phyloP scores from a whole-genome alignment of 2,329 filamentous ascomycete genomes.

The Diatrype stigma region DNA sequence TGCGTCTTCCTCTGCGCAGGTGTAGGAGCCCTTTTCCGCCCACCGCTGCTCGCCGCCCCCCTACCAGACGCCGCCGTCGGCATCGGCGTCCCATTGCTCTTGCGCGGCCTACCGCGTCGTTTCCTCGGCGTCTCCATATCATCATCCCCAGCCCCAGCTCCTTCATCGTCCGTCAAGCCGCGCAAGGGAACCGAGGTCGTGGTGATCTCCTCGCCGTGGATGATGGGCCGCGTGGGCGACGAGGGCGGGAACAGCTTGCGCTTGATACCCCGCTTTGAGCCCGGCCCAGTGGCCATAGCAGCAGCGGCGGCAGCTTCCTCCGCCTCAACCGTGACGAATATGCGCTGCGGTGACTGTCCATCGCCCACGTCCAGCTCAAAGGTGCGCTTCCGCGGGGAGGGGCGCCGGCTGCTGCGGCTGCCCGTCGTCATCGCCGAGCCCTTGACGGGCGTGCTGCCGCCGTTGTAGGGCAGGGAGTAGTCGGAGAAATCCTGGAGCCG shows the following conservation, averaged over 20 bases:
- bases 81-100: conserved; percentile 50
- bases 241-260: conserved; percentile 32
- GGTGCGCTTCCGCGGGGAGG: conserved; percentile 52
- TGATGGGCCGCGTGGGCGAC: conserved; percentile 34
- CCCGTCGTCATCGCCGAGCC: conserved; percentile 26
- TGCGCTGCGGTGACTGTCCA: conserved; percentile 44
- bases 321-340: conserved; percentile 54
- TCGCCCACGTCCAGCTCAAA: conserved; percentile 55
- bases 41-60: conserved; percentile 44
- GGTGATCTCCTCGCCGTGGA: conserved; percentile 35
- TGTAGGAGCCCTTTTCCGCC: conserved; percentile 27
- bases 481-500: conserved; percentile 28
- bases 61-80: conserved; percentile 41
- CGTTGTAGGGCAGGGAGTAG: conserved; percentile 35
- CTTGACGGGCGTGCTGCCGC: conserved; percentile 39
- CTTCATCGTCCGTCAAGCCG: conserved; percentile 39
- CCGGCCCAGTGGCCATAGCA: neutral
- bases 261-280: conserved; percentile 23
- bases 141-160: conserved; percentile 13
- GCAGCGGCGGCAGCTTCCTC: conserved; percentile 19
- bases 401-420: neutral
- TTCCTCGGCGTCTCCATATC: conserved; percentile 32
- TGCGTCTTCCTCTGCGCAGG: conserved; percentile 26
- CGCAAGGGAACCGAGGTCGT: conserved; percentile 49
- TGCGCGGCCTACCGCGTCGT: conserved; percentile 41